phyloP scores from a whole-genome alignment of 2,329 filamentous ascomycete species.

The Colletotrichum spinosum region DNA sequence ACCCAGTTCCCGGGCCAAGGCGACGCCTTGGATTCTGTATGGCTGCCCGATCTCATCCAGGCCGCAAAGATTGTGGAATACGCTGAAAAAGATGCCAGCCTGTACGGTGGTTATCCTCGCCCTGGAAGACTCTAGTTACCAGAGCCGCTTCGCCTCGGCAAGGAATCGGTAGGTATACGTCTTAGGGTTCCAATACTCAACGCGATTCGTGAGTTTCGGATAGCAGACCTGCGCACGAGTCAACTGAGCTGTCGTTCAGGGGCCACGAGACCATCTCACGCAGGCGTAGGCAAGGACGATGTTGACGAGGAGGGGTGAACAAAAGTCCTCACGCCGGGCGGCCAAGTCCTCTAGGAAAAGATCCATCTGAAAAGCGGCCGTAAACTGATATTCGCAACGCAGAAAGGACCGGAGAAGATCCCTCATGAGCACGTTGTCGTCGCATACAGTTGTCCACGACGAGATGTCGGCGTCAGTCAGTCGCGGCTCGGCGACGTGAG shows the following conservation, averaged over 20 bases:
- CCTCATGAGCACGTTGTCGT: constrained; percentile 42
- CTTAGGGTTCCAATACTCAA: constrained; percentile 50
- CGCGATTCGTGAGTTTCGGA: constrained; percentile 42
- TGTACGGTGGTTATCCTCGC: constrained; percentile 49
- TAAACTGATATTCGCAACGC: constrained; percentile 38
- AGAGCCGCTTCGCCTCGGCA: constrained; percentile 52
- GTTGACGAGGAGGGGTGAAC: constrained; percentile 44
- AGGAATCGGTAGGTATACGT: constrained; percentile 50
- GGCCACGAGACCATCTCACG: constrained; percentile 38
- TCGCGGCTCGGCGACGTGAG: constrained; percentile 47
- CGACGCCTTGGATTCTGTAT: constrained; percentile 46
- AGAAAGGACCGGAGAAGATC: constrained; percentile 41
- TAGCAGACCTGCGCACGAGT: constrained; percentile 44
- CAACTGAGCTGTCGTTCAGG: constrained; percentile 6
- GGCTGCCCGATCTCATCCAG: constrained; percentile 51
- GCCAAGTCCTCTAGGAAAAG: constrained; percentile 44
- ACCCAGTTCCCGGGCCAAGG: constrained; percentile 46
- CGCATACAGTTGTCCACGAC: constrained; percentile 43
- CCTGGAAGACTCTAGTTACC: constrained; percentile 48
- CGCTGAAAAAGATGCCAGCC: constrained; percentile 47
- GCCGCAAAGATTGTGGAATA: constrained; percentile 47
- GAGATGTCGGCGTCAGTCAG: constrained; percentile 42
- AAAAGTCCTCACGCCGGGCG: constrained; percentile 37
- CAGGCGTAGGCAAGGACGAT: constrained; percentile 43
- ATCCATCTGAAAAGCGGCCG: constrained; percentile 43